Evolutionary conservation across 139 green algal species (phyloP).

Genomic region (Asterochloris erici): DNA sequence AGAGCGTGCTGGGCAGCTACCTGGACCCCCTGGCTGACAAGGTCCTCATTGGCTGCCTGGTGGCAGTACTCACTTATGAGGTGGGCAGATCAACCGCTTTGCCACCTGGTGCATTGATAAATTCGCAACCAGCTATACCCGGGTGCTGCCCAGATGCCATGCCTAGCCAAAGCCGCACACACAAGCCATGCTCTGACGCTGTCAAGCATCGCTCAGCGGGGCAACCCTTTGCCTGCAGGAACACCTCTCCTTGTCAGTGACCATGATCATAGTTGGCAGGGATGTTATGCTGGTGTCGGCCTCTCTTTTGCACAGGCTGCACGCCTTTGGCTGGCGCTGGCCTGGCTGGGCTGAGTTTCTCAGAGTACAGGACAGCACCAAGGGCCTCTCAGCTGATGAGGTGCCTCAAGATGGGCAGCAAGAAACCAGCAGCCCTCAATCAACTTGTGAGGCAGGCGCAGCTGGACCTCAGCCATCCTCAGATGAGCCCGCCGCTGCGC

Average conservation of each 20-base stretch:
- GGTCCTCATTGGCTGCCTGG: constrained; percentile 53
- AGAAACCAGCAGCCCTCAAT: background rate
- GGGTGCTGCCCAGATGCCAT: background rate
- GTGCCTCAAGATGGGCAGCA: background rate
- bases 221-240: constrained; percentile 29
- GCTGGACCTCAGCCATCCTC: background rate
- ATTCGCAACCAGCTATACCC: background rate
- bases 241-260: constrained; percentile 53
- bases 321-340: constrained; percentile 51
- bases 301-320: constrained; percentile 37
- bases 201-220: background rate
- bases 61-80: constrained; percentile 47
- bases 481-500: background rate
- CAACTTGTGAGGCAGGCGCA: background rate
- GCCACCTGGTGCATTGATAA: background rate
- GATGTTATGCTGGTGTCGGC: constrained; percentile 64
- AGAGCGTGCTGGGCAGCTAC: constrained; percentile 79
- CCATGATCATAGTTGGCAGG: constrained; percentile 62
- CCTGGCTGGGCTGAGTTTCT: constrained; percentile 58
- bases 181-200: background rate
- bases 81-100: background rate
- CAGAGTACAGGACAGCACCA: constrained; percentile 12
- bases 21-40: constrained; percentile 90
- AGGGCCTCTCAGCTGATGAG: background rate
- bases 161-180: background rate